Evolutionary conservation across 2,329 filamentous ascomycete species (phyloP).

Genomic region (Fusarium heterosporum): DNA sequence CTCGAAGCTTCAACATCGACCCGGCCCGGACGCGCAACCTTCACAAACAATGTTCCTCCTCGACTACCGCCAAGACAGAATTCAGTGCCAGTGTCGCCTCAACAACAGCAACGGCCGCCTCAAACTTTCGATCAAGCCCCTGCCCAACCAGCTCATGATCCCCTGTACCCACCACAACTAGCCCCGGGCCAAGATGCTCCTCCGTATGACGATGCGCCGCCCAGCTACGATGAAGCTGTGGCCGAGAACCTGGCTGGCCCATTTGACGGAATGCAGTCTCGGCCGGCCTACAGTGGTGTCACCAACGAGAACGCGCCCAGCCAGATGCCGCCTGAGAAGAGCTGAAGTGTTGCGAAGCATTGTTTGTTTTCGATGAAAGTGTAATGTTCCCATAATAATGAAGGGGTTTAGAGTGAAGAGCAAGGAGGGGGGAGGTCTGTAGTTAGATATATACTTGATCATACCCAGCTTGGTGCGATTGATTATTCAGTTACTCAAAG

Average conservation of each 20-base stretch:
- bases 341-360: slow-evolving; percentile 33
- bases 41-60: slow-evolving; percentile 48
- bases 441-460: slow-evolving; percentile 18
- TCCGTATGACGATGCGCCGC: slow-evolving; percentile 80
- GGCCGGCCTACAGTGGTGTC: slow-evolving; percentile 75
- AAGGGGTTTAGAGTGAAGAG: slow-evolving; percentile 12
- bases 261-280: slow-evolving; percentile 68
- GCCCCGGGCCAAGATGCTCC: slow-evolving; percentile 56
- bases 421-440: not conserved
- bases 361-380: slow-evolving; percentile 4
- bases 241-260: slow-evolving; percentile 78
- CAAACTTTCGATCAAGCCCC: slow-evolving; percentile 43
- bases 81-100: slow-evolving; percentile 35
- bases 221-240: slow-evolving; percentile 94
- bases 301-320: slow-evolving; percentile 71
- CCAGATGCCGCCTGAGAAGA: slow-evolving; percentile 59
- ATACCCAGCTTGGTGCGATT: slow-evolving; percentile 8
- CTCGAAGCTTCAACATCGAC: slow-evolving; percentile 66
- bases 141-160: slow-evolving; percentile 56
- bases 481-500: slow-evolving; percentile 2
- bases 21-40: slow-evolving; percentile 56
- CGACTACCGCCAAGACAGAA: slow-evolving; percentile 53
- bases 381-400: slow-evolving; percentile 28
- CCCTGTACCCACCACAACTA: slow-evolving; percentile 70
- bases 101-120: slow-evolving; percentile 40